These are phyloP conservation scores for Obba rivulosa DNA, from an alignment of 768 basidiomycete species.

Conservation along the genomic window DNA sequence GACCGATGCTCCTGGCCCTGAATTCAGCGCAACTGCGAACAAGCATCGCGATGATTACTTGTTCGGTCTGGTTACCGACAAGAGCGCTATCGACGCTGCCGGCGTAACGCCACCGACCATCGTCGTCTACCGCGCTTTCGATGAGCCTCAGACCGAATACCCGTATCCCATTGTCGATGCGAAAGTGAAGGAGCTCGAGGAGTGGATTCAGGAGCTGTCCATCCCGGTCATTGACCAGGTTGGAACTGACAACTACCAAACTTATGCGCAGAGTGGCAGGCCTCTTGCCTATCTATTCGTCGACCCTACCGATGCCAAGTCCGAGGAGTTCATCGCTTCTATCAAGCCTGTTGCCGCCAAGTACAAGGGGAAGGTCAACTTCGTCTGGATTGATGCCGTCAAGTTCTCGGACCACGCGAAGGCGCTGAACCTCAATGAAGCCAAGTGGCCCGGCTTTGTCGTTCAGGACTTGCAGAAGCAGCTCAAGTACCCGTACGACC, in stretches of 20 bases:
- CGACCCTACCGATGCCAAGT: conserved; percentile 67
- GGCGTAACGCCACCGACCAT: conserved; percentile 78
- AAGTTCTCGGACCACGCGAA: conserved; percentile 96
- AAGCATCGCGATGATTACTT: conserved; percentile 90
- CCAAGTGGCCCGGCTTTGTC: conserved; percentile 92
- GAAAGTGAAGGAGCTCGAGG: conserved; percentile 56
- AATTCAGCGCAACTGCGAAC: conserved; percentile 79
- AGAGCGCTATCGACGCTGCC: conserved; percentile 59
- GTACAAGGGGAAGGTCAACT: conserved; percentile 87
- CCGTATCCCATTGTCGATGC: conserved; percentile 56
- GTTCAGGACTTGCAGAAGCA: conserved; percentile 80
- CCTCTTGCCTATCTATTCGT: conserved; percentile 95
- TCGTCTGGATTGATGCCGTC: conserved; percentile 96
- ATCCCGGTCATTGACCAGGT: conserved; percentile 91
- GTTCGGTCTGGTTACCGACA: conserved; percentile 82
- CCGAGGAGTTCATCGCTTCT: conserved; percentile 57
- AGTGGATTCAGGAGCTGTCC: conserved; percentile 79
- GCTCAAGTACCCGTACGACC: conserved; percentile 86
- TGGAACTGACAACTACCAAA: conserved; percentile 85
- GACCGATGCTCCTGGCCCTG: conserved; percentile 61
- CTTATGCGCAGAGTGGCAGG: conserved; percentile 75
- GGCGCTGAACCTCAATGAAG: conserved; percentile 79
- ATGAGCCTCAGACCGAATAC: conserved; percentile 71
- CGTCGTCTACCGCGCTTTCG: conserved; percentile 89
- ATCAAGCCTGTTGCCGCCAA: conserved; percentile 75